Base-by-base conservation (phyloP, 768 basidiomycete species). In the Amanita pseudoporphyria region DNA sequence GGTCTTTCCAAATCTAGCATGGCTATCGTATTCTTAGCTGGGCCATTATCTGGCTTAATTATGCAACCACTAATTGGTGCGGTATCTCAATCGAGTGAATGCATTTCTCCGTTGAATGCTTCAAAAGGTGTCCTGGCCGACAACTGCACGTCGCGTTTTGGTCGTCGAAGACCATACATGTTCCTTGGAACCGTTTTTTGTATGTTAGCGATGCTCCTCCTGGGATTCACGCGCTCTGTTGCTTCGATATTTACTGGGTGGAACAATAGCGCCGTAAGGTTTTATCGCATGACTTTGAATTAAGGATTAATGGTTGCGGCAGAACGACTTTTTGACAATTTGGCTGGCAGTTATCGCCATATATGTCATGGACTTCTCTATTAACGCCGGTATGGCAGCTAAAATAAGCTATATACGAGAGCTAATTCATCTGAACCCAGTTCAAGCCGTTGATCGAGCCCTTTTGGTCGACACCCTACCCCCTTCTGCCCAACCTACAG, bases 21-120 rank as follows among this genome's bases (percentile, higher is more conserved):
- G 81, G 84, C 92, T 0, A 72, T 90, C 18, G 94, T 96, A 9
- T 93, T 98, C 62, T 74, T 95, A 39, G 94, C 94, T 2, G 94
- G 93, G 0, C 94, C 91, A 1, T 68, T 94, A 6, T 90, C 87
- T 0, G 94, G 93, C 2, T 75, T 98, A 18, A 71, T 97, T 40
- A 86, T 95, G 56, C 94, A 97, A 60, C 95, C 93, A 1, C 62
- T 94, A 37, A 89, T 95, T 57, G 88, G 90, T 78, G 53, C 35
- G 61, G 46, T 52, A 12, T n/a, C 12, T n/a, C 14, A n/a, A 44
- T 1, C 9, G 6, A 6, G 30, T n/a, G n/a, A 13, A 28, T 16
- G 3, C 44, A 18, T 19, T 39, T 30, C 18, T 16, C 42, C 53
- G 35, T 47, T 46, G 28, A 24, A 39, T 9, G 36, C 71, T 76